Evolutionary conservation across 164 flowering plant species (phyloP).

Genomic region (Cinnamomum micranthum): DNA sequence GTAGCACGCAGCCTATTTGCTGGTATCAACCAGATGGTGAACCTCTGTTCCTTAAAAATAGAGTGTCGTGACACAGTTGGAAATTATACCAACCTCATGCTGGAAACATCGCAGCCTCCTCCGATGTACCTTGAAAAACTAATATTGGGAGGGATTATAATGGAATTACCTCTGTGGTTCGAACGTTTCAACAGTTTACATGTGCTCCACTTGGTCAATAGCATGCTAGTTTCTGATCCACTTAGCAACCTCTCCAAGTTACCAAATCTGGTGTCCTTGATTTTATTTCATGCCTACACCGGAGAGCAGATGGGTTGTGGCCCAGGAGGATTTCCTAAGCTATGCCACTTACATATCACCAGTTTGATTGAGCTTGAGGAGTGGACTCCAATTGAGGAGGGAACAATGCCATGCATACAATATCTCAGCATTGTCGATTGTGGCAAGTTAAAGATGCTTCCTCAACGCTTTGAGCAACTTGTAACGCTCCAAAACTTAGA

Average conservation of each 20-base stretch:
- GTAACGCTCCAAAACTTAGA: too few species aligned
- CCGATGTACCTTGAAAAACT: neutral
- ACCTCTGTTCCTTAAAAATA: neutral
- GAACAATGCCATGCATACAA: too few species aligned
- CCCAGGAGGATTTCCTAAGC: neutral
- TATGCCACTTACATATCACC: neutral
- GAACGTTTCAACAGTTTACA: neutral
- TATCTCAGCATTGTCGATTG: too few species aligned
- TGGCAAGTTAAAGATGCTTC: too few species aligned
- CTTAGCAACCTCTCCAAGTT: neutral
- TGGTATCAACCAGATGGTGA: neutral
- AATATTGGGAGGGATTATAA: neutral
- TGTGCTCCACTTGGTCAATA: neutral
- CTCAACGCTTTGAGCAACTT: too few species aligned
- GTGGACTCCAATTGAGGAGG: too few species aligned
- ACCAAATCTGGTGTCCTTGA: neutral
- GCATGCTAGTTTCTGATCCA: neutral
- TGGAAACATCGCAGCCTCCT: slow-evolving; percentile 16
- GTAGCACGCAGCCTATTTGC: slow-evolving; percentile 9
- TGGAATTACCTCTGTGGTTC: neutral
- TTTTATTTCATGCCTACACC: neutral
- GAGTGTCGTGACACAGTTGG: neutral
- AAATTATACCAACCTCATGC: neutral
- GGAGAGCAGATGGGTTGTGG: neutral
- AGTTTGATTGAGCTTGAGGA: too few species aligned